These are phyloP conservation scores for Fusarium pseudograminearum DNA, from an alignment of 2,329 filamentous ascomycete genomes.

Conservation along the genomic window DNA sequence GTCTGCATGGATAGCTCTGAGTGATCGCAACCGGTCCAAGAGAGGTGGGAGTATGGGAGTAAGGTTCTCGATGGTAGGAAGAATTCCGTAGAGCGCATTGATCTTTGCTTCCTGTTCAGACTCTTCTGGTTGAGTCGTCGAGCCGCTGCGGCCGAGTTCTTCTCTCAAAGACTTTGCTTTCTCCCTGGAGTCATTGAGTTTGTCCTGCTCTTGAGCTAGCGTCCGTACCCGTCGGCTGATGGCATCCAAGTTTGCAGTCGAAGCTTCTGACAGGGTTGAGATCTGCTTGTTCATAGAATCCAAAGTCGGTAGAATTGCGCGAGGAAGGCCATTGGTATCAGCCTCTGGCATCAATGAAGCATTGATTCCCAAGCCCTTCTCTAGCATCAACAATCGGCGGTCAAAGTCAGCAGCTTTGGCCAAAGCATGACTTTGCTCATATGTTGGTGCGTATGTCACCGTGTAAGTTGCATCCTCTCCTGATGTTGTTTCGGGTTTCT, in stretches of 20 bases:
- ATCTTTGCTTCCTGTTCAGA: conserved; percentile 86
- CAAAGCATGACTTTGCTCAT: conserved; percentile 77
- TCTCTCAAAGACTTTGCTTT: conserved; percentile 73
- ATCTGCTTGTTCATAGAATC: conserved; percentile 86
- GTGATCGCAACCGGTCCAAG: conserved; percentile 84
- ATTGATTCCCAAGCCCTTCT: conserved; percentile 83
- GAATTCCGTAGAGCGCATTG: conserved; percentile 88
- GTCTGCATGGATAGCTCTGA: conserved; percentile 86
- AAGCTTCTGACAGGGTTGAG: conserved; percentile 77
- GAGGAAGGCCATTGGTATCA: conserved; percentile 66
- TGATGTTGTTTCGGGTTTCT: conserved; percentile 36
- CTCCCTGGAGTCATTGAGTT: conserved; percentile 73
- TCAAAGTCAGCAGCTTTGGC: conserved; percentile 91
- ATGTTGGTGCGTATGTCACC: conserved; percentile 72
- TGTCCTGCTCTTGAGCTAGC: conserved; percentile 79
- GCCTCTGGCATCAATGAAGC: conserved; percentile 74
- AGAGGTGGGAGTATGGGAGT: conserved; percentile 86
- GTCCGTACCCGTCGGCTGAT: conserved; percentile 77
- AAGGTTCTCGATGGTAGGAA: conserved; percentile 89
- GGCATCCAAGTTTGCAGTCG: conserved; percentile 77
- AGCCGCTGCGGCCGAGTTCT: conserved; percentile 63
- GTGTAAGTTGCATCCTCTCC: conserved; percentile 67
- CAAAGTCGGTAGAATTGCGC: conserved; percentile 84
- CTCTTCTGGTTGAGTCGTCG: conserved; percentile 60
- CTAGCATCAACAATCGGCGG: conserved; percentile 79